Percentiles rank a stretch among this genome's conserved stretches.
Evolutionary conservation across 768 basidiomycete genomes (phyloP).

Genomic region (Boletus tylopilopsis): DNA sequence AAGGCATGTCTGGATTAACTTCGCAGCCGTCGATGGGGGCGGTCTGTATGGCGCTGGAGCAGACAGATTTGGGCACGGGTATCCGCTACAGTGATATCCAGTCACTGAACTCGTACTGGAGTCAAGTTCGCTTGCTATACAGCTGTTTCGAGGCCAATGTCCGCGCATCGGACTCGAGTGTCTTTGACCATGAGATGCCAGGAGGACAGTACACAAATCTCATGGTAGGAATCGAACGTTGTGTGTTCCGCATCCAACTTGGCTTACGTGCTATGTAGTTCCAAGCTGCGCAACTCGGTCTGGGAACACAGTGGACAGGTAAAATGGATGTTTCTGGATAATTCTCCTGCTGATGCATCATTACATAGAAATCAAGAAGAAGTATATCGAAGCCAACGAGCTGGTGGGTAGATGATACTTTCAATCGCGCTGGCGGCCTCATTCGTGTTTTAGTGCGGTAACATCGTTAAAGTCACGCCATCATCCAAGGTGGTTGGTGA

Average conservation of each 20-base stretch:
- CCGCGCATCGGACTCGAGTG: constrained; percentile 93
- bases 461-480: constrained; percentile 98
- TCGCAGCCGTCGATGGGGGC: constrained; percentile 99
- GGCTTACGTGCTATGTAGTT: constrained; percentile 52
- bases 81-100: constrained; percentile 97
- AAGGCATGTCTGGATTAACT: constrained; percentile 97
- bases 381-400: constrained; percentile 97
- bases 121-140: constrained; percentile 93
- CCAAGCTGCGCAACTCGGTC: constrained; percentile 96
- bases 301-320: constrained; percentile 96
- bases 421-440: background rate
- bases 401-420: constrained; percentile 54
- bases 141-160: constrained; percentile 98
- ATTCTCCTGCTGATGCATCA: constrained; percentile 4
- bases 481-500: constrained; percentile 99
- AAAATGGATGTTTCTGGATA: constrained; percentile 17
- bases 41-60: constrained; percentile 90
- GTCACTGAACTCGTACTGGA: constrained; percentile 97
- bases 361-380: constrained; percentile 85
- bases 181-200: constrained; percentile 99
- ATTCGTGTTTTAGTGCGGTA: constrained; percentile 67
- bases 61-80: constrained; percentile 89
- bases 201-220: constrained; percentile 94
- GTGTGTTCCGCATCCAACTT: constrained; percentile 14
- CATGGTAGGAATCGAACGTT: constrained; percentile 56